These are phyloP conservation scores for Chenopodium quinoa DNA, from an alignment of 148 eudicot genomes.

Conservation along the genomic window DNA sequence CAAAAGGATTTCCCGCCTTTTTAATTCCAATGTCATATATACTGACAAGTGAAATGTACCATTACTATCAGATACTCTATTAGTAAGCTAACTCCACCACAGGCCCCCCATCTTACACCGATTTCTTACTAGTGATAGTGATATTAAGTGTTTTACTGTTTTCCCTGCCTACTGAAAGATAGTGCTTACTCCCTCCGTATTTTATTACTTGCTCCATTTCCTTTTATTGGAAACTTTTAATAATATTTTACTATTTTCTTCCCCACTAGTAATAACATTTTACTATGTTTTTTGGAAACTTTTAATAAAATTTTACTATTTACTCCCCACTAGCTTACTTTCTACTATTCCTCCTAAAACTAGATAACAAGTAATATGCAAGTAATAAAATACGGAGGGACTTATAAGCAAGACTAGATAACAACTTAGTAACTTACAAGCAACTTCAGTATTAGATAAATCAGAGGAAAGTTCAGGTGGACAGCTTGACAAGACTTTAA, in stretches of 20 bases:
- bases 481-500: not conserved
- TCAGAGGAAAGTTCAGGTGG: not conserved
- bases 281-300: no score
- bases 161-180: not conserved
- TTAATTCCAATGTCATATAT: not conserved
- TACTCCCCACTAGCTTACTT: no score
- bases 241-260: no score
- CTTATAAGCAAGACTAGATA: not conserved
- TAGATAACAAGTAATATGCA: no score
- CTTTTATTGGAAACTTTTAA: no score
- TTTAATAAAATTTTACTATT: no score
- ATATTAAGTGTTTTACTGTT: not conserved
- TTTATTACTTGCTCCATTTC: no score
- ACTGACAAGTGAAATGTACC: not conserved
- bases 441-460: not conserved
- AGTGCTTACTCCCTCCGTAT: not conserved
- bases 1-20: not conserved
- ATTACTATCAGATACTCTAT: not conserved
- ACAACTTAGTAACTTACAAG: not conserved
- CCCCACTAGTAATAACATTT: no score
- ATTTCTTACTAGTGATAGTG: not conserved
- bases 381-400: no score
- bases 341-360: no score
- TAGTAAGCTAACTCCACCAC: not conserved
- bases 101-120: not conserved